Evolutionary conservation across 2,329 filamentous ascomycete genomes (phyloP).

Genomic region (Ramularia collo-cygni): DNA sequence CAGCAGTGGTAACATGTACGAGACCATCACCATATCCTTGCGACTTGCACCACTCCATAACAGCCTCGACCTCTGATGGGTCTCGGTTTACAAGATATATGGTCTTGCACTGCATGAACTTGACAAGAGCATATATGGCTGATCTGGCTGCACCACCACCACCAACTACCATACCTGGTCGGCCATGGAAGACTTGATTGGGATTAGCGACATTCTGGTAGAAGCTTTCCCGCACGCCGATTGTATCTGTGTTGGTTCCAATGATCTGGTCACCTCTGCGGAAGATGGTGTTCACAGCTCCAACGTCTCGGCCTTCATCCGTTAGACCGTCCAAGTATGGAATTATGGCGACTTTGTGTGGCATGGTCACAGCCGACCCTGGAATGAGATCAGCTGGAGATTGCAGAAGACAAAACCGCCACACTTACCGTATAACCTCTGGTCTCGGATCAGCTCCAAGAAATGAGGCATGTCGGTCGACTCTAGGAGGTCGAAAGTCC

Average conservation of each 20-base stretch:
- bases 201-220: slow-evolving; percentile 39
- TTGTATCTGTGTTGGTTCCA: slow-evolving; percentile 75
- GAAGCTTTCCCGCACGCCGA: slow-evolving; percentile 70
- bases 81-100: slow-evolving; percentile 78
- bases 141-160: slow-evolving; percentile 73
- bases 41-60: slow-evolving; percentile 56
- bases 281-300: slow-evolving; percentile 76
- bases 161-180: slow-evolving; percentile 66
- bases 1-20: slow-evolving; percentile 53
- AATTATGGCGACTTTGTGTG: slow-evolving; percentile 72
- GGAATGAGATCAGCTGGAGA: slow-evolving; percentile 4
- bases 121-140: slow-evolving; percentile 67
- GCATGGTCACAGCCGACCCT: slow-evolving; percentile 75
- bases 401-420: no score
- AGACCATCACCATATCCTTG: slow-evolving; percentile 56
- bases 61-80: slow-evolving; percentile 56
- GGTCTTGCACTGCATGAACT: slow-evolving; percentile 58
- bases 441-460: slow-evolving; percentile 46
- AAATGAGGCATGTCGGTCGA: slow-evolving; percentile 40
- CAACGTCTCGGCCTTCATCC: slow-evolving; percentile 63
- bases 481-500: slow-evolving; percentile 46
- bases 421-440: slow-evolving; percentile 54
- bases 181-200: slow-evolving; percentile 45
- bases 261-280: slow-evolving; percentile 48
- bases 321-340: slow-evolving; percentile 66